Base-by-base conservation (phyloP, 495 filamentous ascomycete genomes). In the Lentithecium fluviatile region DNA sequence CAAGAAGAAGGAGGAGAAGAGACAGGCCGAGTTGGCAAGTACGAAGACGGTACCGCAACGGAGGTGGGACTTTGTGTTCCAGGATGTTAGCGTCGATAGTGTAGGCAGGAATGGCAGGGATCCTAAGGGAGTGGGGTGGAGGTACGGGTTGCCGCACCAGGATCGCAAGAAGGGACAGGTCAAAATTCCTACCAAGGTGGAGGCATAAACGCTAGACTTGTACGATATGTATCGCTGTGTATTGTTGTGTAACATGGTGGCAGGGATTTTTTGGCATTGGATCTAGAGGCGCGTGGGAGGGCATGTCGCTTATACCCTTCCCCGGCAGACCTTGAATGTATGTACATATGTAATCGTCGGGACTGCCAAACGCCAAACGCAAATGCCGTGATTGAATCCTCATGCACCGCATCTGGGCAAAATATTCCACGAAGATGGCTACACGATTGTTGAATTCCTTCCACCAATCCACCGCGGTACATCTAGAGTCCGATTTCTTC, bases 61-160 rank as follows among this genome's bases (percentile, higher is more conserved):
- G 21, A 81, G 89, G 53, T 95, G 87, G 76, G 87, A 90, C 71
- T 97, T 93, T 78, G 83, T 85, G 53, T 85, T 98, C 68, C 79
- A 84, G 73, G 82, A 93, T 58, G 73, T 82, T 48, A 83, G 75
- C 55, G 76, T 78, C 43, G 77, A 86, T 71, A 79, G 76, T n/a
- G 82, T 78, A 0, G 87, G 87, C 1, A 64, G 68, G 47, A 78
- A 87, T 70, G 76, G 73, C 8, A 60, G 75, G 51, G 62, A 64
- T 19, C 45, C 42, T 25, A 59, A 60, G 56, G 76, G 74, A 0
- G 70, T 77, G 12, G 87, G 87, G 15, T 81, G 78, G 51, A 77
- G 87, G 58, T 90, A 90, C 72, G 87, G 87, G 55, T 75, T 88
- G 12, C 87, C 87, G 52, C 79, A 79, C 56, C 71, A 86, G 61